These are phyloP conservation scores for Smallanthus sonchifolius DNA, from an alignment of 129 eudicot genomes.

Conservation along the genomic window DNA sequence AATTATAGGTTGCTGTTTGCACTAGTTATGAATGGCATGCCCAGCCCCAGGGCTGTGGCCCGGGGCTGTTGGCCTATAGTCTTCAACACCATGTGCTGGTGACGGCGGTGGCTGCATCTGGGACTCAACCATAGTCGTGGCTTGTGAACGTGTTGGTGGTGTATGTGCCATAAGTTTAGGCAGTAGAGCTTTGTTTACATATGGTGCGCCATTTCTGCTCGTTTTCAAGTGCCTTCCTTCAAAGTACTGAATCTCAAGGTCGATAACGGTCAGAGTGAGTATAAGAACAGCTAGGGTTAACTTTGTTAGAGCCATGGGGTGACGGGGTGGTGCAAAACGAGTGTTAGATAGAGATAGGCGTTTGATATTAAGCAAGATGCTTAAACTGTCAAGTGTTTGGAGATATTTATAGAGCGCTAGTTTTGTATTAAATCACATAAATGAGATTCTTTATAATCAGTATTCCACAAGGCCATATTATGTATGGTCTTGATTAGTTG, in stretches of 20 bases:
- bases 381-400: slow-evolving; percentile 3
- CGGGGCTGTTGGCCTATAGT: slow-evolving; percentile 67
- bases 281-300: slow-evolving; percentile 34
- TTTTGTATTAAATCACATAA: slow-evolving; percentile 24
- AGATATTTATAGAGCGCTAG: slow-evolving; percentile 26
- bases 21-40: slow-evolving; percentile 49
- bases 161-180: slow-evolving; percentile 29
- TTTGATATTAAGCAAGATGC: slow-evolving; percentile 16
- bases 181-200: slow-evolving; percentile 30
- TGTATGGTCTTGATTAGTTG: not conserved
- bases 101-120: slow-evolving; percentile 23
- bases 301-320: slow-evolving; percentile 40
- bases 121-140: slow-evolving; percentile 11
- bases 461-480: slow-evolving; percentile 7
- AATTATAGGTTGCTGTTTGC: not conserved
- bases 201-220: not conserved
- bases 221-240: slow-evolving; percentile 43
- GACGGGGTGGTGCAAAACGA: not conserved
- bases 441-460: slow-evolving; percentile 10
- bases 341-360: not conserved
- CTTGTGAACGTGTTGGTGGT: slow-evolving; percentile 23
- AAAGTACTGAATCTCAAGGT: slow-evolving; percentile 22
- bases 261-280: slow-evolving; percentile 33
- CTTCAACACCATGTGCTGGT: slow-evolving; percentile 44
- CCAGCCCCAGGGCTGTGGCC: slow-evolving; percentile 86